These are phyloP conservation scores for Ceratocystis huliohia DNA, from an alignment of 2,329 filamentous ascomycete species.

Conservation along the genomic window DNA sequence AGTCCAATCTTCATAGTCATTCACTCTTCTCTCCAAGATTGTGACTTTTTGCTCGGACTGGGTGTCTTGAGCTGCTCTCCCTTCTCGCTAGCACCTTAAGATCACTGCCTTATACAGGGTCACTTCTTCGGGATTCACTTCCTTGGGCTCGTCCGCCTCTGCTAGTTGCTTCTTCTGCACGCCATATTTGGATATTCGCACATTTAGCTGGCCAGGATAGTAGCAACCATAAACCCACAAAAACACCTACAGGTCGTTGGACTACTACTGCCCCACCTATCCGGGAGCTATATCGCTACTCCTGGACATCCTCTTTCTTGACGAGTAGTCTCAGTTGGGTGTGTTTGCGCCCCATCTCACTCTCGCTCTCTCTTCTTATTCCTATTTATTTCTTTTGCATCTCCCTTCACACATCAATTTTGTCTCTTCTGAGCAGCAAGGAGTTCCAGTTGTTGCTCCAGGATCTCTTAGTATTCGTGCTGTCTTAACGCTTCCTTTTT, in stretches of 20 bases:
- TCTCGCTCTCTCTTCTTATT: not conserved
- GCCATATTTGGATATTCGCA: not conserved
- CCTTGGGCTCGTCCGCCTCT: conserved; percentile 12
- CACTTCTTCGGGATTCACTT: conserved; percentile 13
- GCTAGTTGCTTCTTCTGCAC: not conserved
- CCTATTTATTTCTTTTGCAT: not conserved
- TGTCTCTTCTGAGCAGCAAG: not conserved
- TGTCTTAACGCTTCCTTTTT: conserved; percentile 8
- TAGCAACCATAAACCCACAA: not conserved
- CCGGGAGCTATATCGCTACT: not conserved
- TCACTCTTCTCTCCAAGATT: not conserved
- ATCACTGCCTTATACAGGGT: not conserved
- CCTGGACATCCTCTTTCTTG: not conserved
- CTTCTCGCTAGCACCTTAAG: not conserved
- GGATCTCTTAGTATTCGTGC: not conserved
- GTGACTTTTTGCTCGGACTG: not conserved
- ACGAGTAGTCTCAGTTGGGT: conserved; percentile 5
- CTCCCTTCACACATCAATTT: not conserved
- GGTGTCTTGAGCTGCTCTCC: not conserved
- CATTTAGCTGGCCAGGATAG: not conserved
- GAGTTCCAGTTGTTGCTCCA: not conserved
- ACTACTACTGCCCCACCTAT: not conserved
- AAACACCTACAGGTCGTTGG: not conserved
- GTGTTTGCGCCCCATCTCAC: not conserved
- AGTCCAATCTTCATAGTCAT: not conserved